Conservation (phyloP, 345 rosid species). For the Eutrema japonicum region DNA sequence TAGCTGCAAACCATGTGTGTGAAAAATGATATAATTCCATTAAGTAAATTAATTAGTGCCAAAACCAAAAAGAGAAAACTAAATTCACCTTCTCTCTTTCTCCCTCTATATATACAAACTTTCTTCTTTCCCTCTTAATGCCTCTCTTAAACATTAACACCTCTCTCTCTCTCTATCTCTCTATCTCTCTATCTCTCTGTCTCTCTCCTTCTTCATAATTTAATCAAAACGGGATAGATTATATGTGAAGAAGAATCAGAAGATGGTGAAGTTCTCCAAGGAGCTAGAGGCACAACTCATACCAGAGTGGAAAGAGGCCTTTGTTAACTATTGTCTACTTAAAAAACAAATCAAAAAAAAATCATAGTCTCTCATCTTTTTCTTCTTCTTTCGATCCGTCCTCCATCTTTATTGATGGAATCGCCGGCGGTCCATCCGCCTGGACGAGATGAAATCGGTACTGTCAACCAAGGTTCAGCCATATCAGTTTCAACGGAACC, state of each 20-base stretch:
- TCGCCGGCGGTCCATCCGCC: no score
- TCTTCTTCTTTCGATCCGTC: no score
- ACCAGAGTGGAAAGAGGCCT: conserved; percentile 98
- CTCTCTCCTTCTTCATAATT: conserved; percentile 9
- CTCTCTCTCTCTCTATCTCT: conserved; percentile 7
- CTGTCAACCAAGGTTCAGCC: no score
- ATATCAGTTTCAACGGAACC: no score
- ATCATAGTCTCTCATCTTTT: conserved; percentile 54
- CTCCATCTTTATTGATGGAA: no score
- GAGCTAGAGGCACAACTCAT: conserved; percentile 96
- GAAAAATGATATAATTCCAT: conserved; percentile 28
- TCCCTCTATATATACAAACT: conserved; percentile 49
- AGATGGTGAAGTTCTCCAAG: conserved; percentile 97
- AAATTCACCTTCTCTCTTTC: conserved; percentile 38
- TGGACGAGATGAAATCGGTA: no score
- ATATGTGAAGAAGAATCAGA: conserved; percentile 22
- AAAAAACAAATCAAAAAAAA: conserved; percentile 86
- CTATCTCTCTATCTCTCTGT: not conserved
- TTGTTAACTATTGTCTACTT: conserved; percentile 85
- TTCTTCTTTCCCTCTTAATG: conserved; percentile 39
- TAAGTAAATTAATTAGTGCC: conserved; percentile 8
- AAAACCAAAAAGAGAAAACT: conserved; percentile 18
- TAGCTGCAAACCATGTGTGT: conserved; percentile 44
- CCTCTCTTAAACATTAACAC: conserved; percentile 42
- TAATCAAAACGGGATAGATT: no score